Percentiles rank a stretch among this genome's conserved stretches.
These are phyloP conservation scores for Penicillium hordei DNA, from an alignment of 2,329 filamentous ascomycete species.

Conservation along the genomic window DNA sequence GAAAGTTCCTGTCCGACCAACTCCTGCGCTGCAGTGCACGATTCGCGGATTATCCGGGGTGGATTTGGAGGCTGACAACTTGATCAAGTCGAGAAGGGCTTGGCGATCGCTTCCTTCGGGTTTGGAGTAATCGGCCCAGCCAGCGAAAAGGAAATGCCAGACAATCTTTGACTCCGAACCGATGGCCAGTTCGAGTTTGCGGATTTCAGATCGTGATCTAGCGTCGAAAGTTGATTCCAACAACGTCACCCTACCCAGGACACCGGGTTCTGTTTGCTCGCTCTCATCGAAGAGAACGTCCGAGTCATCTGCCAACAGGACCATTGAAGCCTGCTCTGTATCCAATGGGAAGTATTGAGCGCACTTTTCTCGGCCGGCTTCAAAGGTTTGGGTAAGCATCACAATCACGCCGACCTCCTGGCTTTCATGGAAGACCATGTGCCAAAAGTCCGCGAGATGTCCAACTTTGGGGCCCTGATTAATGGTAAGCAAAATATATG, in stretches of 20 bases:
- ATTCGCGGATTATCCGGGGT: conserved; percentile 69
- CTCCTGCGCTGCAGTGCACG: conserved; percentile 85
- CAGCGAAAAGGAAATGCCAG: conserved; percentile 81
- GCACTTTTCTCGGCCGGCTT: conserved; percentile 77
- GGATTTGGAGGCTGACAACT: conserved; percentile 45
- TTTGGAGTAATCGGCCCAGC: conserved; percentile 88
- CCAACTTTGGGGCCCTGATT: conserved; percentile 71
- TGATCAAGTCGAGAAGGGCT: conserved; percentile 54
- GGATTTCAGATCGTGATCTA: conserved; percentile 64
- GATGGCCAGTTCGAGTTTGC: conserved; percentile 62
- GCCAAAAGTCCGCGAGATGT: conserved; percentile 82
- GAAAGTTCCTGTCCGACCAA: conserved; percentile 92
- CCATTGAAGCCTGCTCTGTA: conserved; percentile 52
- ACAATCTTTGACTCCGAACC: conserved; percentile 61
- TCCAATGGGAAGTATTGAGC: conserved; percentile 77
- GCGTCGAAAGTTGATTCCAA: conserved; percentile 55
- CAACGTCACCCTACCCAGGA: conserved; percentile 68
- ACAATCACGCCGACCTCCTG: conserved; percentile 76
- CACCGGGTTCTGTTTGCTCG: conserved; percentile 63
- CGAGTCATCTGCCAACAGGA: conserved; percentile 38
- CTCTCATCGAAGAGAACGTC: conserved; percentile 56
- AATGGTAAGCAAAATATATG: conserved; percentile 6
- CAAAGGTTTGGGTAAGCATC: conserved; percentile 89
- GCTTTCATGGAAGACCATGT: conserved; percentile 89
- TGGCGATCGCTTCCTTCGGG: conserved; percentile 59